Evolutionary conservation across 441 rosid species (phyloP).

Genomic region (Euphorbia schlechtendalii): DNA sequence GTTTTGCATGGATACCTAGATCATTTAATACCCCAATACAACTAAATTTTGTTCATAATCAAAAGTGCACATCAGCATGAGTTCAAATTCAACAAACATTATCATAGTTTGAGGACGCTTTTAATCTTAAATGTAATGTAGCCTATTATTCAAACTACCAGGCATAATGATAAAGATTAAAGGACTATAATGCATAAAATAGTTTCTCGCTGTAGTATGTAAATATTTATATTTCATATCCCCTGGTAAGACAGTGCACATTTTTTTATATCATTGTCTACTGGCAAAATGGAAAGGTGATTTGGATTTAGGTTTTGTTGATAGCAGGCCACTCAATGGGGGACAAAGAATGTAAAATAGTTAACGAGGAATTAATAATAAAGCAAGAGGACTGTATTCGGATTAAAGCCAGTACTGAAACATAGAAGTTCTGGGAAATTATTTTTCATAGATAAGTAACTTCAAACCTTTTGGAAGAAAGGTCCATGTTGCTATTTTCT

Average conservation of each 20-base stretch:
- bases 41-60: background rate
- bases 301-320: background rate
- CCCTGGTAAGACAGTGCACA: background rate
- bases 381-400: background rate
- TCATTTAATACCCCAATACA: background rate
- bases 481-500: constrained; percentile 89
- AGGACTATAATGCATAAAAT: background rate
- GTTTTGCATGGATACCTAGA: background rate
- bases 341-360: background rate
- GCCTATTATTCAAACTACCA: background rate
- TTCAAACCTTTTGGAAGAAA: constrained; percentile 84
- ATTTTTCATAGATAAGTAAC: background rate
- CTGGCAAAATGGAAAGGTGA: background rate
- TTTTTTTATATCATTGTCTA: background rate
- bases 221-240: background rate
- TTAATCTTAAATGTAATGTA: no score
- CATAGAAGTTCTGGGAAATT: background rate
- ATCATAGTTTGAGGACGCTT: no score
- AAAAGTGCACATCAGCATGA: background rate
- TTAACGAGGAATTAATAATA: background rate
- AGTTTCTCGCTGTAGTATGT: background rate
- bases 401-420: background rate
- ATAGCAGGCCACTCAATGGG: background rate
- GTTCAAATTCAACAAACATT: no score
- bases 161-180: background rate